phyloP scores from a whole-genome alignment of 768 basidiomycete genomes.

The Suillus tomentosus region DNA sequence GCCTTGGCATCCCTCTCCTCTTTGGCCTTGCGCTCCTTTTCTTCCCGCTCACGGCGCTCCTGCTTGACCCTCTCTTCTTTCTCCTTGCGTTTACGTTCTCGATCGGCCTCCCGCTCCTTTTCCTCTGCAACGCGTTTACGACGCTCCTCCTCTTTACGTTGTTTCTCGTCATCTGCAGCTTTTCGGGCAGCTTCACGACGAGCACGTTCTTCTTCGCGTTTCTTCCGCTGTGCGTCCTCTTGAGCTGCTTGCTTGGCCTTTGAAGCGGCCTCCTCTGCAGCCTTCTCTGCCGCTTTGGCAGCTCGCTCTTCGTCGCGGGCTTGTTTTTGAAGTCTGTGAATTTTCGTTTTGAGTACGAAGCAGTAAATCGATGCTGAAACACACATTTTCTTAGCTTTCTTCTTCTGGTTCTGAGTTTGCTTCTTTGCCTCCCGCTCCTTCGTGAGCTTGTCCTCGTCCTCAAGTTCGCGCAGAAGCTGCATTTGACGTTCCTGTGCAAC shows the following conservation, averaged over 20 bases:
- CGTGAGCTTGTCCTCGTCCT: constrained; percentile 88
- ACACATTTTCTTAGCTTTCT: constrained; percentile 98
- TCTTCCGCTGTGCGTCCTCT: constrained; percentile 81
- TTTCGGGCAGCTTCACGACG: constrained; percentile 76
- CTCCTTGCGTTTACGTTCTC: constrained; percentile 73
- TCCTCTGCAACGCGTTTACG: constrained; percentile 78
- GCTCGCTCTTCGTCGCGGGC: constrained; percentile 93
- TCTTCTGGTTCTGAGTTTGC: constrained; percentile 95
- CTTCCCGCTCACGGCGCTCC: constrained; percentile 57
- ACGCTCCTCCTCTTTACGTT: constrained; percentile 81
- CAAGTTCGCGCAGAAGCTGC: constrained; percentile 91
- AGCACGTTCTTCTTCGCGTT: constrained; percentile 84
- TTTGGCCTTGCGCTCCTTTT: constrained; percentile 61
- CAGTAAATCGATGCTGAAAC: constrained; percentile 29
- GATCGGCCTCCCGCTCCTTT: constrained; percentile 76
- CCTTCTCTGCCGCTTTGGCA: constrained; percentile 78
- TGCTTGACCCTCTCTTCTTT: constrained; percentile 62
- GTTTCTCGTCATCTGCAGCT: constrained; percentile 80
- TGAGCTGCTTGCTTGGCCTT: constrained; percentile 75
- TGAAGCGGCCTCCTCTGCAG: constrained; percentile 78
- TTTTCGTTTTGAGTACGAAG: constrained; percentile 9
- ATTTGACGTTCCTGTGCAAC: constrained; percentile 95
- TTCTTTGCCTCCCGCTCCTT: constrained; percentile 91
- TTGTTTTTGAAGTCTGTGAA: constrained; percentile 79
- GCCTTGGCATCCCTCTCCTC: constrained; percentile 65